A percentile compares a stretch with the other conserved stretches of the same genome.
phyloP scores from a whole-genome alignment of 345 rosid species.

The Citrus maxima region DNA sequence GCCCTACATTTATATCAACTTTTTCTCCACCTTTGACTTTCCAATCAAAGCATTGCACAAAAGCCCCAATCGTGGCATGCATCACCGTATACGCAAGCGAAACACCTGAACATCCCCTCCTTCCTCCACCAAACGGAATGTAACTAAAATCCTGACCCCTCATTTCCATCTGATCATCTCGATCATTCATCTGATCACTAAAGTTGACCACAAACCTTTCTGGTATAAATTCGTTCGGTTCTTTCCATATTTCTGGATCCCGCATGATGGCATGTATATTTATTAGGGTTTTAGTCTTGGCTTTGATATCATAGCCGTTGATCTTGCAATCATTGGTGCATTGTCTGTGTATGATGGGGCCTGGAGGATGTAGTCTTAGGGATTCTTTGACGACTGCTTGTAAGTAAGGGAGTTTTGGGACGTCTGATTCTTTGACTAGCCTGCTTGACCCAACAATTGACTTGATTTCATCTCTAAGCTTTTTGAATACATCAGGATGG shows the following conservation, averaged over 20 bases:
- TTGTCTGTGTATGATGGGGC: constrained; percentile 18
- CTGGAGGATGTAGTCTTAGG: constrained; percentile 28
- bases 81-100: constrained; percentile 21
- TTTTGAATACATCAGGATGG: constrained; percentile 19
- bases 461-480: constrained; percentile 25
- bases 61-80: constrained; percentile 30
- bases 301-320: constrained; percentile 24
- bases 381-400: constrained; percentile 32
- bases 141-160: constrained; percentile 26
- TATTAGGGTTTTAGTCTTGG: constrained; percentile 31
- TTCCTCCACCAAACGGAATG: constrained; percentile 48
- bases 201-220: constrained; percentile 33
- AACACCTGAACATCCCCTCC: constrained; percentile 36
- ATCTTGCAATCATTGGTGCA: constrained; percentile 26
- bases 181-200: not conserved
- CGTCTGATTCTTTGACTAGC: constrained; percentile 27
- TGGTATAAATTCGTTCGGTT: constrained; percentile 32
- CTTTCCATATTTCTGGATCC: constrained; percentile 28
- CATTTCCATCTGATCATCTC: constrained; percentile 1
- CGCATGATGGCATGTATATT: constrained; percentile 39
- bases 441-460: constrained; percentile 13
- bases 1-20: constrained; percentile 25
- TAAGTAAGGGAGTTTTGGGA: constrained; percentile 28
- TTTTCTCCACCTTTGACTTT: constrained; percentile 26
- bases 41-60: constrained; percentile 54